Evolutionary conservation across 2,329 filamentous ascomycete species (phyloP), one percentile per base, ranked within the genome.

Genomic region (Aspergillus transmontanensis): DNA sequence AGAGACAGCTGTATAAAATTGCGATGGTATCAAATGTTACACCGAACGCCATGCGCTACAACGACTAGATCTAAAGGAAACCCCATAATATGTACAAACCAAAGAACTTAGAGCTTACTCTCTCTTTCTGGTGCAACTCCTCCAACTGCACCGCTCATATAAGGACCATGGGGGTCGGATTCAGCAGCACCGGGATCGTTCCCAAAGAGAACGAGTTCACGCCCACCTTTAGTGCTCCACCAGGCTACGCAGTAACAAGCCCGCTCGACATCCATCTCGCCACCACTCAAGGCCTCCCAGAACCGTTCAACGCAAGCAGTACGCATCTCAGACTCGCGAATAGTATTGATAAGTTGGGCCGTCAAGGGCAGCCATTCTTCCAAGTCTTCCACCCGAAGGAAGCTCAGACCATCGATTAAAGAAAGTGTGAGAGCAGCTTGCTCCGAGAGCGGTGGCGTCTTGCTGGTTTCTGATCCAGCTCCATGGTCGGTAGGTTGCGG

Each of bases 181-280:
- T 66, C 69, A 14, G 61, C 54, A 16, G 34, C 45, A 9, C 23
- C 55, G 12, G 66, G 45, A 34, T 74, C 74, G 6, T 69, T 67
- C 1, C 81, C 85, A 72, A 79, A 84, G 2, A 88, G 67, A 6
- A 88, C 80, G 69, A 82, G 76, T 63, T 89, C 86, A 55, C 85
- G 79, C 0, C 87, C 87, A 4, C 87, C 86, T 63, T 85, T 75
- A 75, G 87, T 79, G 79, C 88, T 91, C 94, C 94, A 97, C 94
- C 94, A 97, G 2, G 87, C 87, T 21, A 96, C 90, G 56, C 90
- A 93, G 36, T 91, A 84, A 46, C 89, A 87, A 7, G 92, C 90
- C 64, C 93, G 85, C 74, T 96, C 91, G 28, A 96, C 89, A 77
- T 97, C 93, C 87, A 97, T 90, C 79, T 96, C 93, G 4, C 93